These are phyloP conservation scores for Azolla pinnata DNA, from an alignment of 75 land plant genomes.

Conservation along the genomic window DNA sequence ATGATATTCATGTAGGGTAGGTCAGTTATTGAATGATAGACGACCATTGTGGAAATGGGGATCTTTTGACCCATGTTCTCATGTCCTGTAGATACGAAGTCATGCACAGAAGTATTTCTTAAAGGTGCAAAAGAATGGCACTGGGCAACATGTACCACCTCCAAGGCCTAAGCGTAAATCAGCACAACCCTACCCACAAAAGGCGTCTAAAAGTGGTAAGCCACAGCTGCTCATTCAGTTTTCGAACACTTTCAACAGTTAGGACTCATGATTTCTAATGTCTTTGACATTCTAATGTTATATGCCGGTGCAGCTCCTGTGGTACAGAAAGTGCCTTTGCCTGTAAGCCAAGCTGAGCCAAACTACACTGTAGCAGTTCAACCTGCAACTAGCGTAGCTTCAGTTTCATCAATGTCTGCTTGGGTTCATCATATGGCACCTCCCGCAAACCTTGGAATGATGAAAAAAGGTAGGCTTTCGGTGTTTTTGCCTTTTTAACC, in stretches of 20 bases:
- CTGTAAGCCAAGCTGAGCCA: background rate
- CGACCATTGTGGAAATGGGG: no score
- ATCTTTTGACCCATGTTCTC: no score
- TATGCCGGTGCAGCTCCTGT: no score
- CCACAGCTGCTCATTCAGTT: no score
- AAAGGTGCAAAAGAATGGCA: slow-evolving; percentile 93
- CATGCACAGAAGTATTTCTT: slow-evolving; percentile 95
- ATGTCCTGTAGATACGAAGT: slow-evolving; percentile 63
- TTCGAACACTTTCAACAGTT: no score
- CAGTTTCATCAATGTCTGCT: slow-evolving; percentile 14
- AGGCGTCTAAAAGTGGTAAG: slow-evolving; percentile 69
- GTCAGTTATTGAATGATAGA: no score
- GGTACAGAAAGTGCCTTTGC: no score
- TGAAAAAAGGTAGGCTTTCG: background rate
- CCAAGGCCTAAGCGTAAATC: slow-evolving; percentile 96
- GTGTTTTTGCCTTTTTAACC: no score
- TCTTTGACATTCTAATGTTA: no score
- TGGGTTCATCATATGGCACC: slow-evolving; percentile 20
- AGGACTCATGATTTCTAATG: no score
- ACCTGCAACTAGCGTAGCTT: slow-evolving; percentile 5
- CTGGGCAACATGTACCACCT: slow-evolving; percentile 85
- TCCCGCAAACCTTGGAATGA: background rate
- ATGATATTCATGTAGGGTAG: no score
- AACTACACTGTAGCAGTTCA: background rate
- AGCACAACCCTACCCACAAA: slow-evolving; percentile 87